phyloP scores from a whole-genome alignment of 495 filamentous ascomycete species.

The Trichocladium uniseriatum region DNA sequence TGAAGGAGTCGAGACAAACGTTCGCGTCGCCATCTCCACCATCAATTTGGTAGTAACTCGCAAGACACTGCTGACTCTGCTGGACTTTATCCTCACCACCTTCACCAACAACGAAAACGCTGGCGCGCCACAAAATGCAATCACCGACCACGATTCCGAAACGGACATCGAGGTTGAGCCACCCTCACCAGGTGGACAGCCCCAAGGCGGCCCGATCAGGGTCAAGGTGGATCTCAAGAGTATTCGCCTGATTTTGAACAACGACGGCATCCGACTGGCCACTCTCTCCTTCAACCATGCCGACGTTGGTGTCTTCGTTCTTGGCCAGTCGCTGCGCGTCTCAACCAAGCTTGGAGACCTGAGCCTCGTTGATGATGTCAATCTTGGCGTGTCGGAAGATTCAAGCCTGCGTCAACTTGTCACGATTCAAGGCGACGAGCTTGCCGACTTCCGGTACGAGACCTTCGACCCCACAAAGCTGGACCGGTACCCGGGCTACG shows the following conservation, averaged over 20 bases:
- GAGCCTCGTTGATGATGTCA: slow-evolving; percentile 85
- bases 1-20: slow-evolving; percentile 84
- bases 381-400: slow-evolving; percentile 71
- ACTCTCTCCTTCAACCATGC: slow-evolving; percentile 87
- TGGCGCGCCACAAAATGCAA: slow-evolving; percentile 24
- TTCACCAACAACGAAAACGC: slow-evolving; percentile 60
- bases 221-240: slow-evolving; percentile 91
- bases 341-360: slow-evolving; percentile 80
- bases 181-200: slow-evolving; percentile 23
- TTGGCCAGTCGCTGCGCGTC: slow-evolving; percentile 74
- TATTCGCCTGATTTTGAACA: slow-evolving; percentile 92
- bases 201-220: slow-evolving; percentile 38
- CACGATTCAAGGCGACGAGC: slow-evolving; percentile 87
- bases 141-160: slow-evolving; percentile 30
- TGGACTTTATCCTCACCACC: slow-evolving; percentile 92
- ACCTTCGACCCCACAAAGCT: slow-evolving; percentile 70
- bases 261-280: slow-evolving; percentile 89
- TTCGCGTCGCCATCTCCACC: slow-evolving; percentile 85
- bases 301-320: slow-evolving; percentile 80
- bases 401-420: slow-evolving; percentile 80
- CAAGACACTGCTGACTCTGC: slow-evolving; percentile 83
- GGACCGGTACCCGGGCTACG: slow-evolving; percentile 81
- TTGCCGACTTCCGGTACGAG: slow-evolving; percentile 97
- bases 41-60: slow-evolving; percentile 93
- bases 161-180: slow-evolving; percentile 30